These are phyloP conservation scores for Starmerella lactis-condensi DNA, from an alignment of 805 yeast genomes.

Conservation along the genomic window DNA sequence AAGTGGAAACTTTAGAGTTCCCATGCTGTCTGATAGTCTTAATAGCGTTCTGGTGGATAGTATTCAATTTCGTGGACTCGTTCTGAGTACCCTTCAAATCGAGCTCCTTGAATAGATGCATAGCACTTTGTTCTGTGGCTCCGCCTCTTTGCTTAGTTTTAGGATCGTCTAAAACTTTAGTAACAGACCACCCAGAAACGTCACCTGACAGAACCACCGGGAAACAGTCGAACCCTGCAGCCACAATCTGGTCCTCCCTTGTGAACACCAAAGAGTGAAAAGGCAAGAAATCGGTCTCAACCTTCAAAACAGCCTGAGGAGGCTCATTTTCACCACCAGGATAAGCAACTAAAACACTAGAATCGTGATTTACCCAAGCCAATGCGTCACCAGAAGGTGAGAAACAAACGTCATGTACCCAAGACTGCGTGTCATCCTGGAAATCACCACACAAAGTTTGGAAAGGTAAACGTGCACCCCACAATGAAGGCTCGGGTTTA, in stretches of 20 bases:
- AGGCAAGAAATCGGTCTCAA: slow-evolving; percentile 57
- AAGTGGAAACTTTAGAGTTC: slow-evolving; percentile 40
- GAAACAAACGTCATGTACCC: slow-evolving; percentile 84
- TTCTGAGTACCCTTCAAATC: slow-evolving; percentile 74
- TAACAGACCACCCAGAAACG: slow-evolving; percentile 40
- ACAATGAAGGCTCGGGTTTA: slow-evolving; percentile 59
- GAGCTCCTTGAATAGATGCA: slow-evolving; percentile 86
- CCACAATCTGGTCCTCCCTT: slow-evolving; percentile 47
- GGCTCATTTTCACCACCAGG: slow-evolving; percentile 50
- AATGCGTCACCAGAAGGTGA: slow-evolving; percentile 60
- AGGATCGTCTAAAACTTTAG: slow-evolving; percentile 45
- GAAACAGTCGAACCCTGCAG: slow-evolving; percentile 85
- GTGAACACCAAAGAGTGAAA: slow-evolving; percentile 59
- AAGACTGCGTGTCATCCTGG: slow-evolving; percentile 52
- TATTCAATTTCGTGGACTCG: slow-evolving; percentile 34
- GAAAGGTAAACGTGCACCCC: slow-evolving; percentile 95
- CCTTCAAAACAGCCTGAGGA: slow-evolving; percentile 39
- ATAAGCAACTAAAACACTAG: slow-evolving; percentile 61
- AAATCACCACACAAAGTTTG: slow-evolving; percentile 75
- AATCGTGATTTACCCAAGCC: slow-evolving; percentile 74
- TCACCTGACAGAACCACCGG: slow-evolving; percentile 69
- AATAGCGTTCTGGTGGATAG: slow-evolving; percentile 81
- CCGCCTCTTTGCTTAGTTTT: slow-evolving; percentile 28
- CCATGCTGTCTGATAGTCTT: slow-evolving; percentile 35
- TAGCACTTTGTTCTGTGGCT: slow-evolving; percentile 31